Evolutionary conservation across 73 alveolate species (phyloP), one percentile per base, ranked within the genome.

Genomic region (Tetrahymena thermophila): DNA sequence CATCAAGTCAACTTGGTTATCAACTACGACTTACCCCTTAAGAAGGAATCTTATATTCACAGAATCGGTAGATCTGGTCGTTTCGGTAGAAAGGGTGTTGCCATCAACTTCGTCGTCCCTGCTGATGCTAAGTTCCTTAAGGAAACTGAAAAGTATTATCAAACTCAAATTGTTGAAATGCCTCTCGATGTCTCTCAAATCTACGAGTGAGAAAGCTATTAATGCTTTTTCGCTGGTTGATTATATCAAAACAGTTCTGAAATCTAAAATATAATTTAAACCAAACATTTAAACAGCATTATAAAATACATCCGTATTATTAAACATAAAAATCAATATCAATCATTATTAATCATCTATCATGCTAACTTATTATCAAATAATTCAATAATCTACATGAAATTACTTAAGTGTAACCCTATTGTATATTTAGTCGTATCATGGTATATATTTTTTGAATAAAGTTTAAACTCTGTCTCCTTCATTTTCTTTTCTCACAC

Each of bases 1-100:
- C 99, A 98, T 96, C 99, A 98, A 97, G 99, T 98, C 95, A 94
- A 97, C 31, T 93, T 98, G 55, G 99, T 98, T 94, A 98, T 98
- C 96, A 98, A 98, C 98, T 98, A 97, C 97, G 99, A 98, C 58
- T 95, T 98, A 94, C 99, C 99, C 50, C 96, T 95, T 95, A 95
- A 96, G 93, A 97, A 98, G 95, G 99, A 98, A 96, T 97, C 97
- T 96, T 98, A 98, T 97, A 96, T 98, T 93, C 99, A 98, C 96
- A 93, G 98, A 96, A 94, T 95, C 44, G 98, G 98, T 56, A 94
- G 98, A 85, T 94, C 98, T 85, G 98, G 97, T 85, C 93, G 97
- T 94, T 95, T 94, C 58, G 98, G 97, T 40, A 94, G 98, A 94
- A 95, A 94, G 85, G 98, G 98, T 94, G 96, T 96, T 28, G 98